A percentile compares a stretch with the other conserved stretches of the same genome.
phyloP scores from a whole-genome alignment of 306 rosid genomes.

The Adenanthera pavonina region DNA sequence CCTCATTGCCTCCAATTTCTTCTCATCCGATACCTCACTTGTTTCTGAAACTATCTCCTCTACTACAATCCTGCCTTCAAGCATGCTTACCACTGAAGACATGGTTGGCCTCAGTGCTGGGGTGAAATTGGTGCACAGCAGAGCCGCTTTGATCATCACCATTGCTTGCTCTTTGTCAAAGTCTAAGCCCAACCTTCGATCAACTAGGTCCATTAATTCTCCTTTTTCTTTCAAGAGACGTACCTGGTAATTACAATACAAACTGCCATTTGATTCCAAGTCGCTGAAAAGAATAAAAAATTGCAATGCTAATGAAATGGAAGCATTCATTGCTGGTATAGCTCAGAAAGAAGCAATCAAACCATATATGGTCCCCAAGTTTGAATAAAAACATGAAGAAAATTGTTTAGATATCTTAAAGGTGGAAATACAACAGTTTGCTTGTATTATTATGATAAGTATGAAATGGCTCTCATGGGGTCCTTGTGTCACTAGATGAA shows the following conservation, averaged over 20 bases:
- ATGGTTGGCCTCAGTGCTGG: conserved; percentile 42
- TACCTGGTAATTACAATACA: conserved; percentile 22
- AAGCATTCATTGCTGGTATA: not conserved
- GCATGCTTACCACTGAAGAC: conserved; percentile 49
- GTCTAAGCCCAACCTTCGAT: conserved; percentile 36
- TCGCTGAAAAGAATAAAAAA: conserved; percentile 10
- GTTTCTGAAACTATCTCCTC: conserved; percentile 22
- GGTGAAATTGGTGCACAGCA: conserved; percentile 43
- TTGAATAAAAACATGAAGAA: not conserved
- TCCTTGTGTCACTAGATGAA: not conserved
- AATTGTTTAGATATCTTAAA: not conserved
- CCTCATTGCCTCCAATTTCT: conserved; percentile 37
- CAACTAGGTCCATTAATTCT: conserved; percentile 42
- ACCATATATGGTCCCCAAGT: not conserved
- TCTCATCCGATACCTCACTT: conserved; percentile 39
- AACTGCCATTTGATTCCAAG: not conserved
- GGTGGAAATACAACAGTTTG: not conserved
- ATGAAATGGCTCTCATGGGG: not conserved
- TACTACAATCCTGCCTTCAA: conserved; percentile 39
- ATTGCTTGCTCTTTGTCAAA: conserved; percentile 39
- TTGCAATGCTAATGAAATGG: not conserved
- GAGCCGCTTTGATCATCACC: conserved; percentile 43
- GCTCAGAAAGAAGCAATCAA: not conserved
- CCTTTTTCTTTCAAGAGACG: conserved; percentile 42
- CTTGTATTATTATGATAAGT: not conserved